Percentiles rank a stretch among this genome's conserved stretches.
These are phyloP conservation scores for Articulospora tetracladia DNA, from an alignment of 495 filamentous ascomycete species.

Conservation along the genomic window DNA sequence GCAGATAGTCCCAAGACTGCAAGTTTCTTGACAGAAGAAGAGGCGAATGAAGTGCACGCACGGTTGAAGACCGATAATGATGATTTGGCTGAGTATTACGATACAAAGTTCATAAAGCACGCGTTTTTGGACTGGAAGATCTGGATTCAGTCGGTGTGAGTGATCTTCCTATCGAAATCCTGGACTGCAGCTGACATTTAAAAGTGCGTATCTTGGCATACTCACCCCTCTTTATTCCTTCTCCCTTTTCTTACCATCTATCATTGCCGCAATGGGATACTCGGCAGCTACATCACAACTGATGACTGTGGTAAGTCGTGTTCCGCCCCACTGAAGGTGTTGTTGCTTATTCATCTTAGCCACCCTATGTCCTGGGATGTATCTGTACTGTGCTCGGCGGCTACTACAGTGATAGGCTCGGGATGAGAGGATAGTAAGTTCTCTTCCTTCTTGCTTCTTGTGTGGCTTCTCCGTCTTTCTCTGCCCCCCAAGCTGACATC, in stretches of 20 bases:
- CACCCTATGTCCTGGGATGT: slow-evolving; percentile 60
- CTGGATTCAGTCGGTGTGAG: slow-evolving; percentile 25
- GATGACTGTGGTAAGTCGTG: slow-evolving; percentile 49
- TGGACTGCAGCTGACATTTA: not conserved
- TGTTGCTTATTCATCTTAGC: slow-evolving; percentile 18
- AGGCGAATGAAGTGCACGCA: slow-evolving; percentile 29
- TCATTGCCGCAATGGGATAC: slow-evolving; percentile 61
- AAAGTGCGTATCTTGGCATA: slow-evolving; percentile 40
- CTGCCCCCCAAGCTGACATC: not conserved
- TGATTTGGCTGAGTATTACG: slow-evolving; percentile 38
- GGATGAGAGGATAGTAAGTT: slow-evolving; percentile 33
- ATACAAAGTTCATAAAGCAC: slow-evolving; percentile 55
- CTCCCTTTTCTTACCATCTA: slow-evolving; percentile 65
- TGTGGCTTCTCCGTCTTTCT: not conserved
- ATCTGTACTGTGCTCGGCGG: slow-evolving; percentile 49
- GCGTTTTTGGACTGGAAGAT: slow-evolving; percentile 72
- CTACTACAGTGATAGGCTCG: slow-evolving; percentile 48
- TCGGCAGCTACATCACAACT: slow-evolving; percentile 60
- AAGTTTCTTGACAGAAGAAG: slow-evolving; percentile 62
- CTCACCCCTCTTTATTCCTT: slow-evolving; percentile 61
- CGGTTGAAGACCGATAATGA: slow-evolving; percentile 51
- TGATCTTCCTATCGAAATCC: not conserved
- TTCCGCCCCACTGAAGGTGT: not conserved
- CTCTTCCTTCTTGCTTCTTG: not conserved
- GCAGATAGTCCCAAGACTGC: slow-evolving; percentile 66